Base-by-base conservation (phyloP, 441 rosid genomes). In the Hura crepitans region DNA sequence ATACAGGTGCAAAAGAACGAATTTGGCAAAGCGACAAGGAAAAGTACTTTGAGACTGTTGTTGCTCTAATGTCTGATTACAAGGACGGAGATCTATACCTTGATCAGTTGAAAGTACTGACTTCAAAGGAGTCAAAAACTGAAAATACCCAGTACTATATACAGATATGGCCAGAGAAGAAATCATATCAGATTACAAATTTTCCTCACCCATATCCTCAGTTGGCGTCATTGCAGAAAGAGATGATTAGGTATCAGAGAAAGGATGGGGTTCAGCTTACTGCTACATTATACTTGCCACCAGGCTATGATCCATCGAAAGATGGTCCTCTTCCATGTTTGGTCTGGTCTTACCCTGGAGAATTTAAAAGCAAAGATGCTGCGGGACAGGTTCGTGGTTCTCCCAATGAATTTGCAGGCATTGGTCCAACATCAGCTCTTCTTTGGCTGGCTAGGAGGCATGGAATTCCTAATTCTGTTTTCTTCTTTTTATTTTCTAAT, bases 331-430 rank as follows among this genome's bases (percentile, higher is more conserved):
- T 94, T 77, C 97, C 97, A 57, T 94, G 97, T 78, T 76, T 94
- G 46, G 79, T 92, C 59, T 94, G 99, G 99, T 94, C 99, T 66
- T 92, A 94, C 53, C 97, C 97, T 53, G 97, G 99, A 75, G 99
- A 94, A 81, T 94, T 94, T 76, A 94, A 92, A 82, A 94, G 96
- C 87, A 92, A 92, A 87, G 97, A 92, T 77, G 97, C 99, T 77
- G 99, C 99, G 49, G 83, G 97, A 67, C 99, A 94, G 84, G 97
- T 94, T 72, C 97, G 99, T 71, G 97, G 98, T 81, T 94, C 99
- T 78, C 99, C 99, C 74, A 94, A 91, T 86, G 93, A 87, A 78
- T 94, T 94, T 83, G 78, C 97, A 13, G 94, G 91, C 84, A 94
- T 94, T 72, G 98, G 97, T 69, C 79, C 98, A 14, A 90, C 97